Base-by-base conservation (phyloP, 139 green algal genomes). In the Closterium sp. region DNA sequence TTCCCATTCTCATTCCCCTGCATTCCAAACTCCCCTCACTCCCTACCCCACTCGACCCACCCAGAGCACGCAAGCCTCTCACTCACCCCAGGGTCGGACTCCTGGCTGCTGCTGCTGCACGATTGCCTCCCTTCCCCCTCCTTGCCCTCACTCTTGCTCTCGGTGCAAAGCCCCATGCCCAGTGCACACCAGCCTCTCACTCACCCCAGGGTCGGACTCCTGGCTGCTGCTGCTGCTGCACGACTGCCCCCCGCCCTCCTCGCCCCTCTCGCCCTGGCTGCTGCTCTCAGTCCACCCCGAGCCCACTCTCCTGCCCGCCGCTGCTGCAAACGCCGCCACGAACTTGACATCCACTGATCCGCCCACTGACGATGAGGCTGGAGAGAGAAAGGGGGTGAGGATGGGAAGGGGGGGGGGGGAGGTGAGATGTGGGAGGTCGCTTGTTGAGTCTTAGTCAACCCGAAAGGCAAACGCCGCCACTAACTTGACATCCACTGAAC, bases 291-390 rank as follows among this genome's bases (percentile, higher is more conserved):
- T 73, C 50, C 50, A 73, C 50, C 50, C 50, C 17, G 50, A 24
- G 13, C 50, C 50, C 50, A 73, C 17, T 27, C 50, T 21, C 50
- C 89, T 30, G 30, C 89, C 89, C 11, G 89, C 89, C 24, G 89
- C 89, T 29, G 89, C 89, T n/a, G 89, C n/a, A 31, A 91, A 91
- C 13, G 89, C 89, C 89, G 30, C 89, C 70, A 91, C 29, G 34
- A 91, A 91, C 30, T 38, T 28, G n/a, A 42, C 38, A 7, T 91
- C 89, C 30, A 91, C 28, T 30, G 89, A 91, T 11, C 30, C 28
- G n/a, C 89, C 89, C 70, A 91, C 89, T 87, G 89, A 91, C 17
- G 89, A 91, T 2, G 89, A 91, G 87, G 28, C 87, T 89, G 87
- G 31, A 4, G 10, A 4, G 45, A 17, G 45, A 70, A 17, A 17